Percentiles rank a stretch among this genome's conserved stretches.
Evolutionary conservation across 2,329 filamentous ascomycete genomes (phyloP).

Genomic region (Ampelomyces quisqualis): DNA sequence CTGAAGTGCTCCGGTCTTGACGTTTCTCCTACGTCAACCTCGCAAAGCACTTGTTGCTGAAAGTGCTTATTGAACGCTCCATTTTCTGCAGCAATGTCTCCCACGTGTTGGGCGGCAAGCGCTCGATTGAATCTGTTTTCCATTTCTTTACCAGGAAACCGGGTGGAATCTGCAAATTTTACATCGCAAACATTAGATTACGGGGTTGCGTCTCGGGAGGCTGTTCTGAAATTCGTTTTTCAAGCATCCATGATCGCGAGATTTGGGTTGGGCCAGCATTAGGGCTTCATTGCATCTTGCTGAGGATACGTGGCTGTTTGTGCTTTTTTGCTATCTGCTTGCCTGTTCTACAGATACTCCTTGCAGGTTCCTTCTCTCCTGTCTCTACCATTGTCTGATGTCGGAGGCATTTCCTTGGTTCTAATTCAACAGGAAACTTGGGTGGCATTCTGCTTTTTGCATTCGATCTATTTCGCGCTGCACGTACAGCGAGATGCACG

Average conservation of each 20-base stretch:
- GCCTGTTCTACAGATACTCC: slow-evolving; percentile 6
- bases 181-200: slow-evolving; percentile 25
- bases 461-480: too few species aligned
- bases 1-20: not conserved
- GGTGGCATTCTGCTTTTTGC: too few species aligned
- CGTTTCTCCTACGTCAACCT: not conserved
- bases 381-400: slow-evolving; percentile 12
- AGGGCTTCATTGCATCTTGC: slow-evolving; percentile 27
- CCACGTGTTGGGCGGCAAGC: slow-evolving; percentile 18
- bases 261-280: slow-evolving; percentile 21
- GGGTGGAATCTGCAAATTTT: slow-evolving; percentile 27
- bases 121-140: slow-evolving; percentile 18
- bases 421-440: too few species aligned
- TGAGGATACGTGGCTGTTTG: slow-evolving; percentile 26
- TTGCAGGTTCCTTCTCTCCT: slow-evolving; percentile 12
- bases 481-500: too few species aligned
- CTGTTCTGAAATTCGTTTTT: slow-evolving; percentile 20
- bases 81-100: slow-evolving; percentile 4
- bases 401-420: too few species aligned
- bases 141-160: slow-evolving; percentile 18
- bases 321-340: slow-evolving; percentile 11
- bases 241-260: slow-evolving; percentile 24
- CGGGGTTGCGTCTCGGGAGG: slow-evolving; percentile 29
- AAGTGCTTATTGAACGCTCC: not conserved
- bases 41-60: not conserved